Conservation (phyloP, 257 asterid genomes). For the Solanum acaule region DNA sequence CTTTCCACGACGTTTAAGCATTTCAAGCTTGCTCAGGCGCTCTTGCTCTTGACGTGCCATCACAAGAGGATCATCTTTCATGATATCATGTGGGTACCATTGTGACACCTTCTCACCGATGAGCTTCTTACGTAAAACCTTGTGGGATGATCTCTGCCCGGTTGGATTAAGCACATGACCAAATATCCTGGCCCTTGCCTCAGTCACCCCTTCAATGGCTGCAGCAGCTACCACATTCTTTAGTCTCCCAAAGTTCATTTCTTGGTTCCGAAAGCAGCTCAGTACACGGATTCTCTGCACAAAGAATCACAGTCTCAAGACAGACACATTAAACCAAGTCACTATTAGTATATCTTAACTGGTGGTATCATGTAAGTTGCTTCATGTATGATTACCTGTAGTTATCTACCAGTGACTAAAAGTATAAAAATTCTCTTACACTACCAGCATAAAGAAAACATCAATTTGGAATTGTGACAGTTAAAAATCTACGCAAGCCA, state of each 20-base stretch:
- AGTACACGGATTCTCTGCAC: neutral
- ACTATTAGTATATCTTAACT: neutral
- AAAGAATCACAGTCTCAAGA: neutral
- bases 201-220: constrained; percentile 60
- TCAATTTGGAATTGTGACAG: neutral
- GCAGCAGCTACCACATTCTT: constrained; percentile 61
- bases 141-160: constrained; percentile 77
- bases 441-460: neutral
- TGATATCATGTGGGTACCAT: constrained; percentile 82
- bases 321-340: neutral
- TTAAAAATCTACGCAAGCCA: neutral
- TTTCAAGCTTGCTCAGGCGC: constrained; percentile 70
- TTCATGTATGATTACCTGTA: neutral
- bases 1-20: constrained; percentile 84
- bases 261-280: neutral
- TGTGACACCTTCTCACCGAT: constrained; percentile 73
- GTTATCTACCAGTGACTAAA: neutral
- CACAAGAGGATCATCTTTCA: constrained; percentile 58
- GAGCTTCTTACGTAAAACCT: constrained; percentile 80
- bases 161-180: constrained; percentile 80
- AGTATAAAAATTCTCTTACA: neutral
- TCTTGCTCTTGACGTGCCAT: constrained; percentile 62
- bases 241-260: constrained; percentile 61
- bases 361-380: neutral
- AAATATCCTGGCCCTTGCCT: constrained; percentile 84